Base-by-base conservation (phyloP, 2,329 filamentous ascomycete species). In the Exophiala sp. region DNA sequence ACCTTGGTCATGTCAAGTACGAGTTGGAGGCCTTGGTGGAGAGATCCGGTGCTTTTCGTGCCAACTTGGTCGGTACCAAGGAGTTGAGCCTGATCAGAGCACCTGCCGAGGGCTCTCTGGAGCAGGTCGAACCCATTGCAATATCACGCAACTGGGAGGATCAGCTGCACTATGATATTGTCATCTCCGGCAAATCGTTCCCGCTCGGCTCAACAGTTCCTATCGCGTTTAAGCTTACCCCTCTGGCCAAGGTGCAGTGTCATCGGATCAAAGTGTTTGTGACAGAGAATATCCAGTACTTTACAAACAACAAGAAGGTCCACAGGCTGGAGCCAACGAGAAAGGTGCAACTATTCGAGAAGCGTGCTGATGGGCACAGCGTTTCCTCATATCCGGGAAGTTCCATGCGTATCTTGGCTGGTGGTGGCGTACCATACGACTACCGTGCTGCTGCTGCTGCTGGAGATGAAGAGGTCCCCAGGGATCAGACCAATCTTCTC, bases 131-230 rank as follows among this genome's bases (percentile, higher is more conserved):
- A 67, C 91, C 91, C 2, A 96, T 96, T 64, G 92, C 91, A 9
- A 96, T 96, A 65, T 92, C 88, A 60, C 80, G 91, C 16, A 91
- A 89, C 58, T 96, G 91, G 91, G 91, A 96, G 68, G 91, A 96
- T 63, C 91, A 96, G 66, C 77, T 96, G 32, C 90, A 95, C 66
- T 96, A 96, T 72, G 91, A 96, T 65, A 96, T 96, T 63, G 86
- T 96, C 68, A 95, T 96, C 50, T 96, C 91, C 1, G 91, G 91
- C 50, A 96, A 96, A 77, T 95, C 91, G 0, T 96, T 96, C 56
- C 89, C 91, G 0, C 81, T 96, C 16, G 91, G 91, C 12, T 82
- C 87, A 36, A 88, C 88, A 64, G 89, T 96, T 12, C 91, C 91
- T 1, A 94, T 96, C 55, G 91, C 91, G 1, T 95, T 96, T 76